Evolutionary conservation across 768 basidiomycete species (phyloP).

Genomic region (Russula lepida): DNA sequence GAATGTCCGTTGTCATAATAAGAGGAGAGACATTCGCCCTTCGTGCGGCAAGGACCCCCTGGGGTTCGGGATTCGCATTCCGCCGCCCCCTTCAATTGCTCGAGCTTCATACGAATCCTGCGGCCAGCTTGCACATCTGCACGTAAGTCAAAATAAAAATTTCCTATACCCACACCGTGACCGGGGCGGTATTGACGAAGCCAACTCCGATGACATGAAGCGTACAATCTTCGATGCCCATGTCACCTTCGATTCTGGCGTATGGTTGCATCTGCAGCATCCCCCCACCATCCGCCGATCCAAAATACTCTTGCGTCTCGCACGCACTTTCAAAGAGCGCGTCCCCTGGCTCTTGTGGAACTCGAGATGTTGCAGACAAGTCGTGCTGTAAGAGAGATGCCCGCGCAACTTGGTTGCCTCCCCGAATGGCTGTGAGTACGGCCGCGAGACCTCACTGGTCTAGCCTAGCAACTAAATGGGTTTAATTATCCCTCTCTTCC

Average conservation of each 20-base stretch:
- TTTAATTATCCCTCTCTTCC: no score
- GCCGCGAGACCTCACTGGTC: no score
- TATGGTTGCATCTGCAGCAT: constrained; percentile 73
- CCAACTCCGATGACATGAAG: constrained; percentile 45
- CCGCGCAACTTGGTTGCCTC: constrained; percentile 61
- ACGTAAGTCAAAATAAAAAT: constrained; percentile 36
- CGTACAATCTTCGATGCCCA: constrained; percentile 49
- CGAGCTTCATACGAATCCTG: constrained; percentile 43
- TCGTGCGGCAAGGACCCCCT: no score
- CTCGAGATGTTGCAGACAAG: constrained; percentile 74
- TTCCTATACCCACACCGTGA: no score
- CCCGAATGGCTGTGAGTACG: constrained; percentile 80
- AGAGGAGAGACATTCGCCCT: no score
- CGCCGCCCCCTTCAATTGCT: no score
- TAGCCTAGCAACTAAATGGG: background rate
- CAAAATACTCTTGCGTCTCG: constrained; percentile 54
- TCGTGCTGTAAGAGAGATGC: constrained; percentile 78
- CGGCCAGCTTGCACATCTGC: constrained; percentile 51
- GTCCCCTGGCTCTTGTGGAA: constrained; percentile 50
- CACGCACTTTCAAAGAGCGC: constrained; percentile 48
- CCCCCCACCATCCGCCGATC: constrained; percentile 52
- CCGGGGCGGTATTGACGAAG: constrained; percentile 45
- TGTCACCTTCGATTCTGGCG: constrained; percentile 50
- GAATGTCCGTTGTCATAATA: no score
- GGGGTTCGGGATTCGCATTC: no score